A percentile compares a stretch with the other conserved stretches of the same genome.
Conservation (phyloP, 805 yeast species). For the Blastobotrys terrestris region DNA sequence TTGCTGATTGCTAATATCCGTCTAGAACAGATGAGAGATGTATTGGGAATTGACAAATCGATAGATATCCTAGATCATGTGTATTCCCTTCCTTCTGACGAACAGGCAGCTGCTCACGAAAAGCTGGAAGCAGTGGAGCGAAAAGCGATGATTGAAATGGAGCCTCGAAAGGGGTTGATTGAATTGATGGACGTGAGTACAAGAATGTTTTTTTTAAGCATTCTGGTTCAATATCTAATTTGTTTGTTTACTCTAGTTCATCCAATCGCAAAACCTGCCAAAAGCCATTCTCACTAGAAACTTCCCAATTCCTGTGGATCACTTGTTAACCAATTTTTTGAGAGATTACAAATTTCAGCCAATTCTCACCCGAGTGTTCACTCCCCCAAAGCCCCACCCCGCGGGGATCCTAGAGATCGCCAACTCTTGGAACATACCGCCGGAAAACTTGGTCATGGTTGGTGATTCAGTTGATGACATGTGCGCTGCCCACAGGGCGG, state of each 20-base stretch:
- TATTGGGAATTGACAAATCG: conserved; percentile 42
- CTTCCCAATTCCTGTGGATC: conserved; percentile 46
- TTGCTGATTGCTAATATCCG: conserved; percentile 7
- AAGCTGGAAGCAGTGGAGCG: conserved; percentile 49
- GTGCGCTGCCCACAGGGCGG: conserved; percentile 58
- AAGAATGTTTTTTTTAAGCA: background rate
- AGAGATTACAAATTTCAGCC: conserved; percentile 42
- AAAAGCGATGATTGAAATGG: conserved; percentile 56
- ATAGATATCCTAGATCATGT: conserved; percentile 52
- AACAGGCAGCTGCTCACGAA: conserved; percentile 39
- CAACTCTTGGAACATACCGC: conserved; percentile 38
- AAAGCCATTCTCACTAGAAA: conserved; percentile 63
- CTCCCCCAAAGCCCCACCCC: conserved; percentile 65
- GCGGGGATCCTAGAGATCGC: conserved; percentile 56
- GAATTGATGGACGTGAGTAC: conserved; percentile 34
- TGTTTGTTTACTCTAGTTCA: background rate
- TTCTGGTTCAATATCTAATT: no score
- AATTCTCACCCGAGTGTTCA: conserved; percentile 52
- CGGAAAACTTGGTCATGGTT: conserved; percentile 53
- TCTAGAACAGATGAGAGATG: conserved; percentile 51
- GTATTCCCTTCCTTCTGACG: conserved; percentile 36
- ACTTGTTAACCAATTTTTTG: conserved; percentile 42
- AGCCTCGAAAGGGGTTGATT: conserved; percentile 41
- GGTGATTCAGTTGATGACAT: conserved; percentile 72
- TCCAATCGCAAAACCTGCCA: conserved; percentile 25